Percentiles rank a stretch among this genome's conserved stretches.
These are phyloP conservation scores for Fusarium xyrophilum DNA, from an alignment of 2,329 filamentous ascomycete genomes.

Conservation along the genomic window DNA sequence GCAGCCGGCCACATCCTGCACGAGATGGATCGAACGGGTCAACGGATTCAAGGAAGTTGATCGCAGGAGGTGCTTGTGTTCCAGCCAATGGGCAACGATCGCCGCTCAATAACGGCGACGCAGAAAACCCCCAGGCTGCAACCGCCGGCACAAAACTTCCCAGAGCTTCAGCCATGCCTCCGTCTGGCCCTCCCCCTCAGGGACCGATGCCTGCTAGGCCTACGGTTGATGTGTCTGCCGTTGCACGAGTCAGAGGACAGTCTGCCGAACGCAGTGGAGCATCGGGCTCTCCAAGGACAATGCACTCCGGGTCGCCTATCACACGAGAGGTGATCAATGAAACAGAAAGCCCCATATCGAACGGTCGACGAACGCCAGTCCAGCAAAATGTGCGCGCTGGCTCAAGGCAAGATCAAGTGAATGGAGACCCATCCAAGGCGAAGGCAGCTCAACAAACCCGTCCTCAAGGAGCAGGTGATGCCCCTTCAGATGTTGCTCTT, in stretches of 20 bases:
- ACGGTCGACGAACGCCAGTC: slow-evolving; percentile 70
- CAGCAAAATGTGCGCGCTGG: slow-evolving; percentile 53
- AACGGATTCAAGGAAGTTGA: slow-evolving; percentile 57
- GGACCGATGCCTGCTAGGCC: slow-evolving; percentile 61
- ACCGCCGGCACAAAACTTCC: slow-evolving; percentile 49
- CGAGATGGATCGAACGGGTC: slow-evolving; percentile 62
- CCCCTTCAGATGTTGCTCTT: slow-evolving; percentile 63
- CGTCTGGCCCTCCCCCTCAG: slow-evolving; percentile 61
- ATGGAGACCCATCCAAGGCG: slow-evolving; percentile 44
- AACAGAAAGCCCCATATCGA: slow-evolving; percentile 60
- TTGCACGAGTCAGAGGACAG: slow-evolving; percentile 56
- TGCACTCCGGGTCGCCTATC: slow-evolving; percentile 51
- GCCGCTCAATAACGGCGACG: slow-evolving; percentile 50
- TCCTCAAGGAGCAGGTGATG: slow-evolving; percentile 72
- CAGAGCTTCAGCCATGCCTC: slow-evolving; percentile 43
- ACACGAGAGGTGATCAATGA: slow-evolving; percentile 48
- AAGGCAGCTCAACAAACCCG: slow-evolving; percentile 49
- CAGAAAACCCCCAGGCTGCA: slow-evolving; percentile 45
- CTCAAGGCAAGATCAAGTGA: slow-evolving; percentile 48
- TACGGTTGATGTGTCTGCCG: slow-evolving; percentile 48
- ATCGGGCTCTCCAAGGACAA: slow-evolving; percentile 48
- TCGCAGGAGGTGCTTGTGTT: slow-evolving; percentile 41
- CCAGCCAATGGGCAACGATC: slow-evolving; percentile 53
- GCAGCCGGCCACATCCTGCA: slow-evolving; percentile 50
- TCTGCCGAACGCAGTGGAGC: slow-evolving; percentile 56